Evolutionary conservation across 164 flowering plant species (phyloP).

Genomic region (Malania oleifera): DNA sequence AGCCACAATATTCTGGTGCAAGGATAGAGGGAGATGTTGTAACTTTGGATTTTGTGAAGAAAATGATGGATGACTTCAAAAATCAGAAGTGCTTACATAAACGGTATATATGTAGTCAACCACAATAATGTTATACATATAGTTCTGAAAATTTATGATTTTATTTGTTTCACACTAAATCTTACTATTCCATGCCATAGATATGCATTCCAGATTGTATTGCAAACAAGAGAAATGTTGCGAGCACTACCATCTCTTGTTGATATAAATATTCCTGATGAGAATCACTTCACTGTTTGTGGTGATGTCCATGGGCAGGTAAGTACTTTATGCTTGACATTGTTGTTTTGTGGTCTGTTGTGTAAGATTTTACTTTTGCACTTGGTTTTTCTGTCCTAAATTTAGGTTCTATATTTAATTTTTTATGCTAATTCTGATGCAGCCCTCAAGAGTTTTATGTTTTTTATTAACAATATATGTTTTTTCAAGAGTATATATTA

Average conservation of each 20-base stretch:
- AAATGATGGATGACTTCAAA: constrained; percentile 96
- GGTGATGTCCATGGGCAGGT: constrained; percentile 99
- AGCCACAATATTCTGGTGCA: constrained; percentile 92
- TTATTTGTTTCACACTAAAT: constrained; percentile 7
- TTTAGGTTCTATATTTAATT: too few relatives aligned
- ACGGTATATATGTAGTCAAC: constrained; percentile 39
- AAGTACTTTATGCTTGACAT: constrained; percentile 3
- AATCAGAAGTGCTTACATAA: constrained; percentile 79
- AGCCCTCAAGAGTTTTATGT: too few relatives aligned
- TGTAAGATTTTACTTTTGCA: too few relatives aligned
- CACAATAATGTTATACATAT: not conserved
- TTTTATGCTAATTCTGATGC: too few relatives aligned
- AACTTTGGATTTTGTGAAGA: constrained; percentile 88
- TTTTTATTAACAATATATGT: too few relatives aligned
- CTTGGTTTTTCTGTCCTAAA: too few relatives aligned
- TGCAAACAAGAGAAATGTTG: constrained; percentile 80
- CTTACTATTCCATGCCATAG: constrained; percentile 30
- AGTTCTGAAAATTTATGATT: not conserved
- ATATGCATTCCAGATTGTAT: constrained; percentile 88
- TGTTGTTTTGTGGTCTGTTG: not conserved
- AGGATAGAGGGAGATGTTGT: constrained; percentile 86
- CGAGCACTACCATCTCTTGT: constrained; percentile 83
- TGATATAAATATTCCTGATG: constrained; percentile 65
- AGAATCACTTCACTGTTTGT: constrained; percentile 87
- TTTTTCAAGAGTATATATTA: too few relatives aligned